These are phyloP conservation scores for Rhodotorula graminis DNA, from an alignment of 768 basidiomycete species.

Conservation along the genomic window DNA sequence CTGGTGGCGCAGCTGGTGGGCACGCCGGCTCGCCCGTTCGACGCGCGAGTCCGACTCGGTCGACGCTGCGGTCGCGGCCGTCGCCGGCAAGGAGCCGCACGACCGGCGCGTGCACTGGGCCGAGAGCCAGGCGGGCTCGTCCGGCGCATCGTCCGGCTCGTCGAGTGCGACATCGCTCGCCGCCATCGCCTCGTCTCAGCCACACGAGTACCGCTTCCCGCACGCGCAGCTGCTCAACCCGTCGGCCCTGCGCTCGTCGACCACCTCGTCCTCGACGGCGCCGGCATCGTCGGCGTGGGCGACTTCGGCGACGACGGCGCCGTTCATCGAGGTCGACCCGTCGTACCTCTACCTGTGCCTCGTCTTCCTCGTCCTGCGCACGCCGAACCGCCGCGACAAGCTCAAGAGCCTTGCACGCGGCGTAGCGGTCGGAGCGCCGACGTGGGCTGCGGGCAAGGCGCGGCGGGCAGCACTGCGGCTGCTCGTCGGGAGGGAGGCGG, in stretches of 20 bases:
- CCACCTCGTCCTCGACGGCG: neutral
- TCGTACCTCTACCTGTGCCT: conserved; percentile 15
- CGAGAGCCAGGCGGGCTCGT: neutral
- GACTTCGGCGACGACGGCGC: neutral
- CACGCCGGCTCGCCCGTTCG: neutral
- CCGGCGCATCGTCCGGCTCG: neutral
- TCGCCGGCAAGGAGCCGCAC: neutral
- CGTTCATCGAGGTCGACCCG: conserved; percentile 8
- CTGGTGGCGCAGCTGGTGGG: neutral
- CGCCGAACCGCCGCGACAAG: conserved; percentile 25
- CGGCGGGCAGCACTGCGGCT: neutral
- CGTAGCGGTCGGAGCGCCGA: neutral
- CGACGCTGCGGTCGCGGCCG: neutral
- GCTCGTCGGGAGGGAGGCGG: neutral
- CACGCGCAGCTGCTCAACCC: neutral
- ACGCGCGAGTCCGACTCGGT: too few relatives aligned
- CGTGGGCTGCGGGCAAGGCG: neutral
- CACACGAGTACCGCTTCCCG: conserved; percentile 6
- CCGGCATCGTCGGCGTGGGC: too few relatives aligned
- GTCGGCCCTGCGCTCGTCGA: neutral
- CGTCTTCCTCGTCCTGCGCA: conserved; percentile 26
- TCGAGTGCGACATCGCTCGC: conserved; percentile 7
- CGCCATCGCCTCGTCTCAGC: conserved; percentile 4
- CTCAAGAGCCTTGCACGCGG: neutral
- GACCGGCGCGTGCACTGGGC: conserved; percentile 26